Evolutionary conservation across 2,329 filamentous ascomycete species (phyloP), one percentile per base, ranked within the genome.

Genomic region (Sporothrix sp.): DNA sequence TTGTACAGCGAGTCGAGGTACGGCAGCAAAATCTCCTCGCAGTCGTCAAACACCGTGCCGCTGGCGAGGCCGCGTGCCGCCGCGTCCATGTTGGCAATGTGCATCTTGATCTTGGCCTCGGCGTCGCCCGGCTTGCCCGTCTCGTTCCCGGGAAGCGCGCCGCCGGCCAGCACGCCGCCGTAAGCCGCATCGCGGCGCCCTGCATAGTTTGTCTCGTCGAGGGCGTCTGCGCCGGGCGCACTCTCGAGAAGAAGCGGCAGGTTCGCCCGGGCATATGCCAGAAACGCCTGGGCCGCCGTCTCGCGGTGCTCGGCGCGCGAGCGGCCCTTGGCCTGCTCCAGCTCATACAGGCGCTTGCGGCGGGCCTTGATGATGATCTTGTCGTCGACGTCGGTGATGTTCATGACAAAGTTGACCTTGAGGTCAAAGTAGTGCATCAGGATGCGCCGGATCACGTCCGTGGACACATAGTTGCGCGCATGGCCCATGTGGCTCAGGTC

Each of bases 401-500:
- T 88, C 78, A 87, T 85, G 51, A 87, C 81, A 65, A 87, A 87
- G 49, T 77, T 73, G 51, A 88, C 74, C 37, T 83, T 69, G 63
- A 81, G 87, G 50, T 77, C 75, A 63, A 87, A 87, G 65, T 87
- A 87, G 62, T 85, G 76, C 54, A 71, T 66, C 66, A 87, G 67
- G 57, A 88, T 81, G 58, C 84, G 75, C 51, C 84, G 75, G 56
- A 87, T 76, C 54, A 87, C 85, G 65, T 88, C 85, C 32, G 82
- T 87, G 52, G 79, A 82, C 54, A 88, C 82, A 73, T 87, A 88
- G 66, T 87, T 88, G 56, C 83, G 72, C 30, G 83, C 84, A 67
- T 88, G 85, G 42, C 84, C 84, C 58, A 88, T 65, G 71, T 87
- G 84, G 54, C 81, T 74, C 67, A 87, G 81, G 59, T 87, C 84